These are phyloP conservation scores for Hyphopichia khmerensis DNA, from an alignment of 1,139 yeast genomes.

Conservation along the genomic window DNA sequence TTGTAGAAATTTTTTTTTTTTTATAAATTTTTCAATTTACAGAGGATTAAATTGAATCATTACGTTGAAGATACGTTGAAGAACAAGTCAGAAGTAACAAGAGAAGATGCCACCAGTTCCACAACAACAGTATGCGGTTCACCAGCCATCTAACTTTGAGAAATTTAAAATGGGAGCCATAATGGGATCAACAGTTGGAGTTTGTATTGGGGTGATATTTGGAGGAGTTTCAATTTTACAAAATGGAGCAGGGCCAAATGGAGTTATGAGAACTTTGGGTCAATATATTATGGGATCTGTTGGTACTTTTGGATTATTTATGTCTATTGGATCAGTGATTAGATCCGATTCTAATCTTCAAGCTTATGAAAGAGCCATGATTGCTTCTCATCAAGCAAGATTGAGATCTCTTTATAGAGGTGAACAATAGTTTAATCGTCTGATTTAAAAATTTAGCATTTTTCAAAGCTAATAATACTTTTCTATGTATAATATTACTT, in stretches of 20 bases:
- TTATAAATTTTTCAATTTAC: too few species aligned
- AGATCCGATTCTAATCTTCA: conserved; percentile 65
- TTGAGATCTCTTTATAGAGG: conserved; percentile 30
- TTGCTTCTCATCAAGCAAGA: conserved; percentile 35
- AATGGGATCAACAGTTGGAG: conserved; percentile 97
- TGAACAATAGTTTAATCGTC: too few species aligned
- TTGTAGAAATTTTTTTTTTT: too few species aligned
- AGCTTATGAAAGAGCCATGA: conserved; percentile 39
- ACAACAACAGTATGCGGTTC: conserved; percentile 68
- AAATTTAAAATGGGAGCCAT: conserved; percentile 97
- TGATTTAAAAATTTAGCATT: too few species aligned
- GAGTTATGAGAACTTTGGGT: conserved; percentile 93
- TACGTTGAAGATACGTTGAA: too few species aligned
- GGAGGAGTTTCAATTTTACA: conserved; percentile 92
- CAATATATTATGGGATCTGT: conserved; percentile 97
- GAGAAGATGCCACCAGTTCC: conserved; percentile 80
- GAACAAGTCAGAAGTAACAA: background rate
- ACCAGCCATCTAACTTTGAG: conserved; percentile 87
- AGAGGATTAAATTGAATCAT: too few species aligned
- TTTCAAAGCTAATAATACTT: too few species aligned
- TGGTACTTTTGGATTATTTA: conserved; percentile 92
- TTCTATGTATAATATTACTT: background rate
- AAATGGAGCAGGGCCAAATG: conserved; percentile 98
- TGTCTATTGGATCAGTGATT: conserved; percentile 93
- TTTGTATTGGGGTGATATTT: conserved; percentile 90